A percentile compares a stretch with the other conserved stretches of the same genome.
phyloP scores from a whole-genome alignment of 1,284 basidiomycete species.

The Microbotryum silenes-acaulis region DNA sequence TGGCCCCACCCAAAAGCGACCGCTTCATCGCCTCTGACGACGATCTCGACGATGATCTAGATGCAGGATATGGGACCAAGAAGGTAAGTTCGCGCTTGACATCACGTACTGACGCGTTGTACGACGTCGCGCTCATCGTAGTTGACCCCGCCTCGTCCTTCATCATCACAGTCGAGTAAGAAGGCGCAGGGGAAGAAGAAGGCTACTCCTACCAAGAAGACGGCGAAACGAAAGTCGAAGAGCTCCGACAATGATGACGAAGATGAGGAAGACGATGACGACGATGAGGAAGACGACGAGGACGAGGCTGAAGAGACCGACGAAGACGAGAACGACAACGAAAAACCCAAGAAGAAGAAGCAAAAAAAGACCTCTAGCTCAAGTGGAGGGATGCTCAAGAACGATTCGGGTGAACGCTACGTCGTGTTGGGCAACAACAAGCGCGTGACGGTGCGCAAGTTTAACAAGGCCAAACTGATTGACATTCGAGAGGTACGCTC shows the following conservation, averaged over 20 bases:
- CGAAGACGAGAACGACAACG: not conserved
- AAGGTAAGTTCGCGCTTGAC: too few relatives aligned
- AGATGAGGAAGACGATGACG: not conserved
- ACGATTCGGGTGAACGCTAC: constrained; percentile 18
- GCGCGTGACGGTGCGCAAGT: constrained; percentile 25
- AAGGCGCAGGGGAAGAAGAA: not conserved
- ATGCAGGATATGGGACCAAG: too few relatives aligned
- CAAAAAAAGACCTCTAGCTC: constrained; percentile 1
- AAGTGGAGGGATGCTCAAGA: not conserved
- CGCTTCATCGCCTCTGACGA: not conserved
- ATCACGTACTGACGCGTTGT: not conserved
- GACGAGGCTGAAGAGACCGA: not conserved
- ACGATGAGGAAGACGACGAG: not conserved
- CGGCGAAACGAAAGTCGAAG: not conserved
- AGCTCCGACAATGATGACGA: not conserved
- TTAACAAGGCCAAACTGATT: constrained; percentile 17
- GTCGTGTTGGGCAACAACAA: constrained; percentile 7
- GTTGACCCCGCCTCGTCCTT: too few relatives aligned
- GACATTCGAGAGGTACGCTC: constrained; percentile 29
- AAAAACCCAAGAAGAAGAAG: not conserved
- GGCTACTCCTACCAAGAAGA: not conserved
- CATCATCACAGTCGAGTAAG: not conserved
- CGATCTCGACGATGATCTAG: not conserved
- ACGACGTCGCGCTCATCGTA: too few relatives aligned
- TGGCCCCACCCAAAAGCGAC: constrained; percentile 1